Evolutionary conservation across 495 filamentous ascomycete species (phyloP).

Genomic region (Paragyromitra xinjiangensis): DNA sequence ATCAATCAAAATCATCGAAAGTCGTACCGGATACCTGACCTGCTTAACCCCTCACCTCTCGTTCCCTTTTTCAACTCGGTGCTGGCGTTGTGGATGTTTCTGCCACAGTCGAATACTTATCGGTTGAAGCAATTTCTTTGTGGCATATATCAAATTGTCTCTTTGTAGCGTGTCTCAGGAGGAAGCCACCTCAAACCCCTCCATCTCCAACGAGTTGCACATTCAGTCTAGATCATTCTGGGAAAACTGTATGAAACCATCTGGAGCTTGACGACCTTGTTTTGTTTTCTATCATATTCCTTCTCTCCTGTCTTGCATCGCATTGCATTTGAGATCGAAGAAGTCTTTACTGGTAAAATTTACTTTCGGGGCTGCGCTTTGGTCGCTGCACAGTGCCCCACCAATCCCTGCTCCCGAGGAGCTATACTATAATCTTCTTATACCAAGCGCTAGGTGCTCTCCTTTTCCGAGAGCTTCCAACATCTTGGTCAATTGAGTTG

Average conservation of each 20-base stretch:
- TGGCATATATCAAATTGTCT: slow-evolving; percentile 23
- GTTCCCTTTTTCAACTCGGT: slow-evolving; percentile 23
- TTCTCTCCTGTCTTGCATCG: slow-evolving; percentile 47
- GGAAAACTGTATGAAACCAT: slow-evolving; percentile 39
- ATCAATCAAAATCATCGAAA: slow-evolving; percentile 25
- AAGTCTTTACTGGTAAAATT: slow-evolving; percentile 38
- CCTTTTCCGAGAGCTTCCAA: slow-evolving; percentile 50
- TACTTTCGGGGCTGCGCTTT: slow-evolving; percentile 52
- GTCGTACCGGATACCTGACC: slow-evolving; percentile 17
- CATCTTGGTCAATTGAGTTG: slow-evolving; percentile 43
- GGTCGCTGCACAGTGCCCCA: slow-evolving; percentile 47
- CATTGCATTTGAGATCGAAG: slow-evolving; percentile 46
- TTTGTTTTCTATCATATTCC: slow-evolving; percentile 45
- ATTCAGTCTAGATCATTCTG: slow-evolving; percentile 26
- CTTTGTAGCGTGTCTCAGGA: slow-evolving; percentile 37
- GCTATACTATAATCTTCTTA: slow-evolving; percentile 41
- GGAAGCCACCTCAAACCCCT: slow-evolving; percentile 16
- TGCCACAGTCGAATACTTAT: neutral
- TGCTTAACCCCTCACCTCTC: slow-evolving; percentile 38
- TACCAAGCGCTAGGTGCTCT: slow-evolving; percentile 47
- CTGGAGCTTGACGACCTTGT: slow-evolving; percentile 25
- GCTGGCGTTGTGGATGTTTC: neutral
- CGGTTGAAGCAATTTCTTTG: slow-evolving; percentile 23
- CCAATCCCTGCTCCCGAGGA: slow-evolving; percentile 44
- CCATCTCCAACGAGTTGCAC: slow-evolving; percentile 14